Percentiles rank a stretch among this genome's conserved stretches.
These are phyloP conservation scores for Fusarium sp. DNA, from an alignment of 2,329 filamentous ascomycete genomes.

Conservation along the genomic window DNA sequence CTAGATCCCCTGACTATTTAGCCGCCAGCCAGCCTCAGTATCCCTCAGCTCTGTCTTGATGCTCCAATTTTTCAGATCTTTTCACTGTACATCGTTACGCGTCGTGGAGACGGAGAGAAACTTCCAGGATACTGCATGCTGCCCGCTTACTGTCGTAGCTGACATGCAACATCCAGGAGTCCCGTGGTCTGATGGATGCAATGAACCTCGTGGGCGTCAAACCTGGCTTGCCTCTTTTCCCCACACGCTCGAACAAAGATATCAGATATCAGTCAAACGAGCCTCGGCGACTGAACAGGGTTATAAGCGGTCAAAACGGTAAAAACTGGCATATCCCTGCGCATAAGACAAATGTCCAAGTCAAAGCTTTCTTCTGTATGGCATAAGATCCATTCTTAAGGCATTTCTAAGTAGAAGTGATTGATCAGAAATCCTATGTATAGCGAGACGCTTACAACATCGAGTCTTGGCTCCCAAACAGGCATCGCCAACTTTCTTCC, in stretches of 20 bases:
- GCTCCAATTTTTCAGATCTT: constrained; percentile 20
- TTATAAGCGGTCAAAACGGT: constrained; percentile 4
- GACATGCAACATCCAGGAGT: constrained; percentile 1
- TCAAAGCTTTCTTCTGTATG: neutral
- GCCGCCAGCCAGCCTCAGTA: constrained; percentile 23
- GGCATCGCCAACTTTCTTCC: neutral
- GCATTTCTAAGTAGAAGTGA: neutral
- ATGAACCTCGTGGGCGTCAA: constrained; percentile 4
- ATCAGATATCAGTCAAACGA: neutral
- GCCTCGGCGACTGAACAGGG: constrained; percentile 2
- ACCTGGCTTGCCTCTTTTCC: neutral
- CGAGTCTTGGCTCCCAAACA: neutral
- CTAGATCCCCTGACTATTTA: constrained; percentile 25
- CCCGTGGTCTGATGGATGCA: constrained; percentile 5
- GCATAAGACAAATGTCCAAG: neutral
- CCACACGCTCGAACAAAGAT: neutral
- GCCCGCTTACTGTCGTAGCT: neutral
- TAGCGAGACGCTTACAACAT: neutral
- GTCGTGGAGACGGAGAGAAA: neutral
- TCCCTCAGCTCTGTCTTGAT: constrained; percentile 14
- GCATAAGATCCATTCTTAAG: neutral
- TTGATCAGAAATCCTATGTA: neutral
- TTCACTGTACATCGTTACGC: neutral
- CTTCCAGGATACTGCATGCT: neutral
- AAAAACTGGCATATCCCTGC: neutral